Evolutionary conservation across 768 basidiomycete species (phyloP).

Genomic region (Coprinellus aureogranulatus): DNA sequence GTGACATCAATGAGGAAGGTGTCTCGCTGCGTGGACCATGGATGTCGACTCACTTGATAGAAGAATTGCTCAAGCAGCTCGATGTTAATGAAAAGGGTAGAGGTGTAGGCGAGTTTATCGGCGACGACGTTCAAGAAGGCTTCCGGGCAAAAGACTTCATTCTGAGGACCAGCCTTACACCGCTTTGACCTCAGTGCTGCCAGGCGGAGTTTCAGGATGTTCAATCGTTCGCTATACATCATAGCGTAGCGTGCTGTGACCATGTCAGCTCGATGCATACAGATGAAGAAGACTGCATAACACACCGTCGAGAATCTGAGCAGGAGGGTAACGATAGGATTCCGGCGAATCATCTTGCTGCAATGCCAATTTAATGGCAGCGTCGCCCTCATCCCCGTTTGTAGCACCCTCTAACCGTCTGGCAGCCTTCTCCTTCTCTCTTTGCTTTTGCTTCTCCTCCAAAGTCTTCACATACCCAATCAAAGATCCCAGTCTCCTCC

Average conservation of each 20-base stretch:
- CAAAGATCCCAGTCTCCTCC: slow-evolving; percentile 71
- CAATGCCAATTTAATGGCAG: slow-evolving; percentile 11
- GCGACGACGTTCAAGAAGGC: slow-evolving; percentile 96
- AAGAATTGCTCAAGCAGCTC: slow-evolving; percentile 98
- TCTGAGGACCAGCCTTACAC: slow-evolving; percentile 84
- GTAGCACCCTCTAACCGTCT: slow-evolving; percentile 39
- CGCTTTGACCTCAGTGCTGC: slow-evolving; percentile 85
- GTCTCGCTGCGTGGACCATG: not conserved
- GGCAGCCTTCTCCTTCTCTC: slow-evolving; percentile 49
- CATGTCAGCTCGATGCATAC: slow-evolving; percentile 11
- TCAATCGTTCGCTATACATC: slow-evolving; percentile 78
- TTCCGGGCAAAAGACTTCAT: slow-evolving; percentile 90
- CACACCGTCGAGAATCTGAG: slow-evolving; percentile 88
- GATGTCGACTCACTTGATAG: slow-evolving; percentile 70
- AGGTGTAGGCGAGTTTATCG: slow-evolving; percentile 93
- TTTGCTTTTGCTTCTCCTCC: slow-evolving; percentile 64
- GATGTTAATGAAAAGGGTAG: slow-evolving; percentile 98
- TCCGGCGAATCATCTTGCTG: slow-evolving; percentile 50
- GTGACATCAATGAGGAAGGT: not conserved
- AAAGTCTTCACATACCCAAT: slow-evolving; percentile 78
- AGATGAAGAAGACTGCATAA: not conserved
- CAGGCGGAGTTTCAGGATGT: slow-evolving; percentile 81
- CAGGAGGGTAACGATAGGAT: slow-evolving; percentile 88
- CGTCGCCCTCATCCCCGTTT: slow-evolving; percentile 28
- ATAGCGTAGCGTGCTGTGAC: slow-evolving; percentile 89